Evolutionary conservation across 495 filamentous ascomycete genomes (phyloP).

Genomic region (Lepidopterella palustris): DNA sequence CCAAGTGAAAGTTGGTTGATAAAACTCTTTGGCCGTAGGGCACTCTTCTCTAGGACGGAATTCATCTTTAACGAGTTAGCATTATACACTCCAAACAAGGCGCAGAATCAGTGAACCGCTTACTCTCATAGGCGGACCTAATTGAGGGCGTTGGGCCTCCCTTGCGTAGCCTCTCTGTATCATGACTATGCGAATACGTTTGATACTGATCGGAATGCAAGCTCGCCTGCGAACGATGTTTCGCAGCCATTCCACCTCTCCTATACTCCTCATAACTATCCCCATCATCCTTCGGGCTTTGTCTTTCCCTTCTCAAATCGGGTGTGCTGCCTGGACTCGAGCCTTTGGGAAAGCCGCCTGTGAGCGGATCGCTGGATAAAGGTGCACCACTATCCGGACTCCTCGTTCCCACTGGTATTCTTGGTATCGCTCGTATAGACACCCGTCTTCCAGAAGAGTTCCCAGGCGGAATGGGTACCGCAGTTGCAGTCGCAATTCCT

Average conservation of each 20-base stretch:
- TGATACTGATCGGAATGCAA: constrained; percentile 10
- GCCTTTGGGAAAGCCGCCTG: constrained; percentile 14
- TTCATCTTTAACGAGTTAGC: constrained; percentile 9
- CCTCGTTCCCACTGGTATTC: constrained; percentile 14
- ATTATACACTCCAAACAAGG: background rate
- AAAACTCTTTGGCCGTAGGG: constrained; percentile 30
- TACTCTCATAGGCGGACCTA: constrained; percentile 24
- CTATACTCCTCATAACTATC: constrained; percentile 16
- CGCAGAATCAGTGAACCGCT: background rate
- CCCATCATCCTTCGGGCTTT: constrained; percentile 17
- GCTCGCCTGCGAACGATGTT: too few relatives aligned
- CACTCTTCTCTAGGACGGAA: constrained; percentile 27
- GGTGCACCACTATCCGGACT: constrained; percentile 14
- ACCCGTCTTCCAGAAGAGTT: constrained; percentile 4
- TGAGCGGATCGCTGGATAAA: constrained; percentile 17
- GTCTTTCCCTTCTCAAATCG: constrained; percentile 20
- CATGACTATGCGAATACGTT: constrained; percentile 11
- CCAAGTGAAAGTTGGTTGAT: constrained; percentile 46
- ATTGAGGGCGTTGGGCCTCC: constrained; percentile 9
- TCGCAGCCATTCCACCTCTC: constrained; percentile 3
- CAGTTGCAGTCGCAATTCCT: constrained; percentile 16
- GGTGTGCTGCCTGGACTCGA: constrained; percentile 15
- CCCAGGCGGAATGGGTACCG: background rate
- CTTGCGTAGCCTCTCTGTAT: constrained; percentile 16
- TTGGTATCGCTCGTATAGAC: constrained; percentile 20